Conservation (phyloP, 352 stramenopile species). For the Pythium aphanidermatum region DNA sequence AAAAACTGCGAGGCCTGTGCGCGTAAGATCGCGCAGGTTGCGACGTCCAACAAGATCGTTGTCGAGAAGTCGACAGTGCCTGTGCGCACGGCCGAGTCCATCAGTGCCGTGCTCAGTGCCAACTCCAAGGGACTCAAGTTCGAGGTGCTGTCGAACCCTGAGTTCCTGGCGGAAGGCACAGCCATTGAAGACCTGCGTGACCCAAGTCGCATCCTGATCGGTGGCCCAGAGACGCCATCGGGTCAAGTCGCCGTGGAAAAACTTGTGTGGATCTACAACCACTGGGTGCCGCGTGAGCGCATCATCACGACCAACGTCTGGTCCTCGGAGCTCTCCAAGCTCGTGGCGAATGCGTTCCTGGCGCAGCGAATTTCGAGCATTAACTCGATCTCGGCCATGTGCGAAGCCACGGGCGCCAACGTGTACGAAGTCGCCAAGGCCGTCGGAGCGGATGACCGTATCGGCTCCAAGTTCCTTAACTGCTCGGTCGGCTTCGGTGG, state of each 20-base stretch:
- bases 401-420: slow-evolving; percentile 97
- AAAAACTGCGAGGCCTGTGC: slow-evolving; percentile 99
- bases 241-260: slow-evolving; percentile 87
- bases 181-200: slow-evolving; percentile 95
- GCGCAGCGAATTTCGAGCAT: slow-evolving; percentile 99
- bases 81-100: slow-evolving; percentile 96
- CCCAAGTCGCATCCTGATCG: slow-evolving; percentile 97
- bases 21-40: slow-evolving; percentile 96
- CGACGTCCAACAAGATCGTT: slow-evolving; percentile 96
- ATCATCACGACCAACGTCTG: slow-evolving; percentile 99
- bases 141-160: slow-evolving; percentile 98
- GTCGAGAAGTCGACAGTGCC: slow-evolving; percentile 99
- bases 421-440: slow-evolving; percentile 97
- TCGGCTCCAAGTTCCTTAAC: slow-evolving; percentile 97
- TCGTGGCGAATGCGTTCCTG: slow-evolving; percentile 99
- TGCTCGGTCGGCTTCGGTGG: slow-evolving; percentile 98
- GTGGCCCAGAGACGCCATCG: slow-evolving; percentile 90
- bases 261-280: slow-evolving; percentile 95
- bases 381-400: slow-evolving; percentile 99
- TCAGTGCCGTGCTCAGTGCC: slow-evolving; percentile 92
- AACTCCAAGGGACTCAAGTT: slow-evolving; percentile 94
- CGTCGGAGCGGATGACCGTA: slow-evolving; percentile 97
- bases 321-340: slow-evolving; percentile 99
- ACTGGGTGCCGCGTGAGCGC: slow-evolving; percentile 93
- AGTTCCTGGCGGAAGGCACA: slow-evolving; percentile 99